Conservation (phyloP, 73 alveolate genomes). For the Tetrahymena thermophila region DNA sequence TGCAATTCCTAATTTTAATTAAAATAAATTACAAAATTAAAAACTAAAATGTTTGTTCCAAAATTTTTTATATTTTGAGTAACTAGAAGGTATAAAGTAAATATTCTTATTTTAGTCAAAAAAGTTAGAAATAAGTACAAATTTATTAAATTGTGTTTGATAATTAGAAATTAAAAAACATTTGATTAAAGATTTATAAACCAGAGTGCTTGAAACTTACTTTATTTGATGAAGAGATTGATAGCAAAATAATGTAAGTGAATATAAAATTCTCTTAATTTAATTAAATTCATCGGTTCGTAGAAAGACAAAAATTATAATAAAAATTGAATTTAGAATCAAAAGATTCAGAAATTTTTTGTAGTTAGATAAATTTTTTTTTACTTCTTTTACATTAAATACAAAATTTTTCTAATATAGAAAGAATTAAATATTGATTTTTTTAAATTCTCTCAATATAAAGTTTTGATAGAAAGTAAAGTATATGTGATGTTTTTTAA, state of each 20-base stretch:
- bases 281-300: no score
- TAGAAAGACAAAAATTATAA: no score
- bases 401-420: no score
- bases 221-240: no score
- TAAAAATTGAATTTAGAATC: no score
- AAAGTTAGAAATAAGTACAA: background rate
- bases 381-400: no score
- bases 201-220: background rate
- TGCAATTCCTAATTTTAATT: background rate
- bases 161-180: background rate
- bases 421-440: no score
- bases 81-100: background rate
- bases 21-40: background rate
- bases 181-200: background rate
- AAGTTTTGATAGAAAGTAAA: background rate
- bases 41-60: background rate
- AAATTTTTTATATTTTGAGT: no score
- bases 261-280: background rate
- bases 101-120: no score
- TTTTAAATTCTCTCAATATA: no score
- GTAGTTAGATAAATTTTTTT: no score
- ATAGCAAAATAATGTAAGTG: background rate
- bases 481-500: background rate
- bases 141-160: background rate
- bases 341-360: background rate